phyloP scores from a whole-genome alignment of 2,329 filamentous ascomycete genomes.

The Ophiostoma ips region DNA sequence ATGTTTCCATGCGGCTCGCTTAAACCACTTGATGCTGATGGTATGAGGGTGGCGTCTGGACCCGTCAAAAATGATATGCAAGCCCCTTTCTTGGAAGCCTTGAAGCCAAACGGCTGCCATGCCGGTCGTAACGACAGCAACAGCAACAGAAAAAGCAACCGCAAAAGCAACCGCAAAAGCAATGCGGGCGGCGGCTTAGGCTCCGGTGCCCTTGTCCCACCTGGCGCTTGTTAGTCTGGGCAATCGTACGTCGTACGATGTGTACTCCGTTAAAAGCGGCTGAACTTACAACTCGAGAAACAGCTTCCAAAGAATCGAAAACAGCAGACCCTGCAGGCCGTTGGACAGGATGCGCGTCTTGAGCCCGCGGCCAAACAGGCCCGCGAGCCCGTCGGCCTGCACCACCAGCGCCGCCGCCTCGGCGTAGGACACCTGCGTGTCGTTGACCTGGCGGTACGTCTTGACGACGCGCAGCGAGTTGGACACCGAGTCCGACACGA shows the following conservation, averaged over 20 bases:
- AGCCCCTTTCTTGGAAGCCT: too few relatives aligned
- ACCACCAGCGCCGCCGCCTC: slow-evolving; percentile 29
- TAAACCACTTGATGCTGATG: too few relatives aligned
- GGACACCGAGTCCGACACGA: slow-evolving; percentile 32
- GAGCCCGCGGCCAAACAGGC: slow-evolving; percentile 31
- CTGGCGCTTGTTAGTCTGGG: neutral
- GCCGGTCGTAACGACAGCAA: too few relatives aligned
- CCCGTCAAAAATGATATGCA: too few relatives aligned
- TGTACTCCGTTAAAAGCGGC: neutral
- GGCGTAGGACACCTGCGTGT: slow-evolving; percentile 31
- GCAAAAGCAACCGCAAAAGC: too few relatives aligned
- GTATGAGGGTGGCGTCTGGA: too few relatives aligned
- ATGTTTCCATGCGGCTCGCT: too few relatives aligned
- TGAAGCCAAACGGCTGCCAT: too few relatives aligned
- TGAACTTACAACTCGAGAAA: slow-evolving; percentile 32
- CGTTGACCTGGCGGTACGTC: slow-evolving; percentile 36
- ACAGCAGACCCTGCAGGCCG: slow-evolving; percentile 31
- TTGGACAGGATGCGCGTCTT: slow-evolving; percentile 34
- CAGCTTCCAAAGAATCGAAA: slow-evolving; percentile 35
- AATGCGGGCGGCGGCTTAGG: too few relatives aligned
- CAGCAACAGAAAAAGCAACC: too few relatives aligned
- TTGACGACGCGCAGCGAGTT: slow-evolving; percentile 35
- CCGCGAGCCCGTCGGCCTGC: slow-evolving; percentile 26
- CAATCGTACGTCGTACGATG: neutral
- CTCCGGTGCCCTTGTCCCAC: neutral